A percentile compares a stretch with the other conserved stretches of the same genome.
Conservation (phyloP, 306 rosid species). For the Prunus davidiana region DNA sequence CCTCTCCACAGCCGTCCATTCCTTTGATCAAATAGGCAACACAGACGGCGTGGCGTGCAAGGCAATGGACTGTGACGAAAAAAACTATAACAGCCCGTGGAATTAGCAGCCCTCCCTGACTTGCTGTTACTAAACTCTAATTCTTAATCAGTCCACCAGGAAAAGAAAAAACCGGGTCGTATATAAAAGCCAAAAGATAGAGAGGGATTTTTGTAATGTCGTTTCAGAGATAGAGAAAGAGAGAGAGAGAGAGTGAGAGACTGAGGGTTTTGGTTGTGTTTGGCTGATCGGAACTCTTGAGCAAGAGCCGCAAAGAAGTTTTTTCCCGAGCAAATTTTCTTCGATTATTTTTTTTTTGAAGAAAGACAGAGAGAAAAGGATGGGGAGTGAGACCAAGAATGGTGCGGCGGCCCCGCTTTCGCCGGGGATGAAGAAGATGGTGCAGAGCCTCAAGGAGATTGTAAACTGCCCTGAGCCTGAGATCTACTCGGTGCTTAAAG, state of each 20-base stretch:
- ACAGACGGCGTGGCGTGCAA: background rate
- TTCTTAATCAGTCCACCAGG: background rate
- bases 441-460: conserved; percentile 34
- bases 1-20: background rate
- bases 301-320: conserved; percentile 10
- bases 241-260: background rate
- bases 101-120: background rate
- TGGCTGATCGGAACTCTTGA: conserved; percentile 32
- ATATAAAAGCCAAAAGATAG: conserved; percentile 5
- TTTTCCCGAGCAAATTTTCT: background rate
- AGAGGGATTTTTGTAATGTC: background rate
- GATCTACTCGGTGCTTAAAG: conserved; percentile 35
- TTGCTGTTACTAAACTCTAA: background rate
- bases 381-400: conserved; percentile 34
- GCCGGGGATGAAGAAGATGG: conserved; percentile 23
- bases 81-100: background rate
- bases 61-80: background rate
- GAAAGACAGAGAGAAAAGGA: background rate
- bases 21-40: background rate
- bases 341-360: background rate
- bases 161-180: background rate
- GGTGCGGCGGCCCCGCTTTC: conserved; percentile 1
- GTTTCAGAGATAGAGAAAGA: background rate
- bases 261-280: conserved; percentile 27
- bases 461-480: conserved; percentile 34